These are phyloP conservation scores for Rusavskia elegans DNA, from an alignment of 495 filamentous ascomycete species.

Conservation along the genomic window DNA sequence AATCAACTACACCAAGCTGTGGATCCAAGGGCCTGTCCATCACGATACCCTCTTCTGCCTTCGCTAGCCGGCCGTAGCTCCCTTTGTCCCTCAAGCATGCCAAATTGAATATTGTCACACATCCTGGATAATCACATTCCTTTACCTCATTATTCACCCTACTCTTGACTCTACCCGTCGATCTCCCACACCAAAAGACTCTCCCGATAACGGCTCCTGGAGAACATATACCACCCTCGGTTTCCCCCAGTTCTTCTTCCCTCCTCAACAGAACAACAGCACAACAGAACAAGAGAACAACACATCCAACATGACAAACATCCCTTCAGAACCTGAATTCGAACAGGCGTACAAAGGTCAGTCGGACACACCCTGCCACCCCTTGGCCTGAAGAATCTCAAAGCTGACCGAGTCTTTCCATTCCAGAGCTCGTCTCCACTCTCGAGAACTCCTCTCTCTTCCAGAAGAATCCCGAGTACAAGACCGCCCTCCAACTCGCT, in stretches of 20 bases:
- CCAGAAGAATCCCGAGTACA: conserved; percentile 84
- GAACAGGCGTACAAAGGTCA: conserved; percentile 96
- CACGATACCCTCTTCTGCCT: too few species aligned
- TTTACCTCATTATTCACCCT: too few species aligned
- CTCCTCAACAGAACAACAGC: neutral
- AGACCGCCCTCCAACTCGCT: conserved; percentile 72
- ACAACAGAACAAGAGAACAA: neutral
- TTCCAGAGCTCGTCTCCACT: conserved; percentile 74
- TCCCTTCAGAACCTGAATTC: conserved; percentile 87
- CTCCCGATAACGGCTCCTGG: neutral
- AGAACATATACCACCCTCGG: neutral
- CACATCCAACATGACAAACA: conserved; percentile 53
- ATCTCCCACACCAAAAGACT: neutral
- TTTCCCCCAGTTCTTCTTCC: neutral
- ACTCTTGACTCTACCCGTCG: too few species aligned
- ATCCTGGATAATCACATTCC: neutral
- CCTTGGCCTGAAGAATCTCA: neutral
- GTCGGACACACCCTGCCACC: conserved; percentile 1
- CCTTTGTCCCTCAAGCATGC: neutral
- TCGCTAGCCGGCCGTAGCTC: neutral
- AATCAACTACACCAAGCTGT: neutral
- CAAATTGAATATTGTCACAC: neutral
- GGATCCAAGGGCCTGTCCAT: neutral
- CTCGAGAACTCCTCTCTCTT: conserved; percentile 91
- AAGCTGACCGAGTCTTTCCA: neutral